Percentiles rank a stretch among this genome's conserved stretches.
These are phyloP conservation scores for Ophiocordyceps camponoti-floridani DNA, from an alignment of 2,329 filamentous ascomycete species.

Conservation along the genomic window DNA sequence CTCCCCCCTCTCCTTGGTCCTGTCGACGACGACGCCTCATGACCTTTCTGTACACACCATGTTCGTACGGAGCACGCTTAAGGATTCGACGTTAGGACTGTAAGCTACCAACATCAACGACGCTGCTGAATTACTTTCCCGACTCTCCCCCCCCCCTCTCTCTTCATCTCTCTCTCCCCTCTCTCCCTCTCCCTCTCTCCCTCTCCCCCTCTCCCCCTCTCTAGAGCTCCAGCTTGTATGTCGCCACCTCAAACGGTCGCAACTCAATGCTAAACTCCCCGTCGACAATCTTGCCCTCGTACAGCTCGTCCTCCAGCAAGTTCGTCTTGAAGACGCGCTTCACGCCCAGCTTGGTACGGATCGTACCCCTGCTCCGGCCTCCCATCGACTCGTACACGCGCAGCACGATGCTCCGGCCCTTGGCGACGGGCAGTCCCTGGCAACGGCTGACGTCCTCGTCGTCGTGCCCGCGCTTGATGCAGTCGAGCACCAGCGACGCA, in stretches of 20 bases:
- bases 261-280: constrained; percentile 44
- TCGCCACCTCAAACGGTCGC: constrained; percentile 72
- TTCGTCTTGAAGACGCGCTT: constrained; percentile 71
- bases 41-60: no score
- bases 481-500: constrained; percentile 61
- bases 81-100: not conserved
- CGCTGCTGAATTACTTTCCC: constrained; percentile 2
- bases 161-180: no score
- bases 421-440: constrained; percentile 43
- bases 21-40: no score
- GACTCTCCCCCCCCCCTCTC: no score
- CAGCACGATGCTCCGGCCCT: constrained; percentile 64
- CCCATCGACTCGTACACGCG: constrained; percentile 81
- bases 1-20: no score
- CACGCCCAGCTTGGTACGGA: constrained; percentile 51
- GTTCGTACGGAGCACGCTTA: no score
- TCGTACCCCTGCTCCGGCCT: constrained; percentile 54
- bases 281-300: constrained; percentile 36
- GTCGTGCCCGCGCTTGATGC: constrained; percentile 84
- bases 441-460: constrained; percentile 53
- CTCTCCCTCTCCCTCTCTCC: no score
- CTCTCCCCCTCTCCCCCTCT: constrained; percentile 6
- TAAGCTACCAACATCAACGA: constrained; percentile 8
- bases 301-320: constrained; percentile 70
- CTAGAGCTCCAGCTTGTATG: constrained; percentile 46